These are phyloP conservation scores for Corylus avellana DNA, from an alignment of 306 rosid genomes.

Conservation along the genomic window DNA sequence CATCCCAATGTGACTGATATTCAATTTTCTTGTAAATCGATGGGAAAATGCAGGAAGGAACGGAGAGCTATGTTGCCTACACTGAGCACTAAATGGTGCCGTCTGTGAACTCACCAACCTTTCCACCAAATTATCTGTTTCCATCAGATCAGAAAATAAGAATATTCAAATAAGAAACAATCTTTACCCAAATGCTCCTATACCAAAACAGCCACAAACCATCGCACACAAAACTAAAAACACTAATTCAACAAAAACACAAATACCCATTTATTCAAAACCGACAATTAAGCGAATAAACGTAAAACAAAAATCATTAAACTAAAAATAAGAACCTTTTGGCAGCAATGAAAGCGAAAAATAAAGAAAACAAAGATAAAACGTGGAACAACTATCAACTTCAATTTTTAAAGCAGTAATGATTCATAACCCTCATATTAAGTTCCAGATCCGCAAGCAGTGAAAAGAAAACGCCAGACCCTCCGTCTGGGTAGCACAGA, in stretches of 20 bases:
- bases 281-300: neutral
- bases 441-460: neutral
- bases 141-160: conserved; percentile 20
- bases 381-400: neutral
- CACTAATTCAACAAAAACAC: neutral
- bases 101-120: conserved; percentile 43
- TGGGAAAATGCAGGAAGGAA: conserved; percentile 22
- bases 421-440: neutral
- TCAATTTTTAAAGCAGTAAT: neutral
- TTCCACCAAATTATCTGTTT: conserved; percentile 43
- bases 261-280: neutral
- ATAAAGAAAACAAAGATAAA: neutral
- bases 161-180: neutral
- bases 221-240: neutral
- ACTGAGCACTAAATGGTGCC: conserved; percentile 33
- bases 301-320: neutral
- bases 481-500: neutral
- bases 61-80: conserved; percentile 21
- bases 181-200: neutral
- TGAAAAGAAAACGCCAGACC: neutral
- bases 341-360: neutral
- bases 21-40: conserved; percentile 26
- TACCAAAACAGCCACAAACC: neutral
- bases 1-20: conserved; percentile 25
- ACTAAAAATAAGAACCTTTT: neutral